Evolutionary conservation across 148 eudicot species (phyloP).

Genomic region (Euryodendron excelsum): DNA sequence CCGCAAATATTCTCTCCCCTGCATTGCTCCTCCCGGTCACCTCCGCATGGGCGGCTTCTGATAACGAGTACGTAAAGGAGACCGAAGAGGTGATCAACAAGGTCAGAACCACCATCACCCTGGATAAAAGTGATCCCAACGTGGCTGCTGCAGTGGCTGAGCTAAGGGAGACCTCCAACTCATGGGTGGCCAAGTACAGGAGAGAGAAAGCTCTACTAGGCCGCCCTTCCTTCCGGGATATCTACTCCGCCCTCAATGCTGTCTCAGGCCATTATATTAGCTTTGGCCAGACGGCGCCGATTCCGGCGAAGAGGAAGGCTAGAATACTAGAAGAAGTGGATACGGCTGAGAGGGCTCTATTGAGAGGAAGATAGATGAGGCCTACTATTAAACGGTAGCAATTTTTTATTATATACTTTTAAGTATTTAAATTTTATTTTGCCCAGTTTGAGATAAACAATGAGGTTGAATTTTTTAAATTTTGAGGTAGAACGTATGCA

Average conservation of each 20-base stretch:
- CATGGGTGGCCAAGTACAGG: conserved; percentile 97
- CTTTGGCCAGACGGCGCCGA: conserved; percentile 83
- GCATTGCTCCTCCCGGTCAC: conserved; percentile 20
- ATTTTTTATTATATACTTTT: background rate
- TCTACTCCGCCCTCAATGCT: conserved; percentile 92
- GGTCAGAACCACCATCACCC: conserved; percentile 55
- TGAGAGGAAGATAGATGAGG: conserved; percentile 62
- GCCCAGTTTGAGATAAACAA: background rate
- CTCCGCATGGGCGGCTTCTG: conserved; percentile 49
- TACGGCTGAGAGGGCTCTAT: conserved; percentile 78
- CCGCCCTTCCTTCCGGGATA: conserved; percentile 72
- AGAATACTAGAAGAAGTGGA: conserved; percentile 94
- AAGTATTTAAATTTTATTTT: background rate
- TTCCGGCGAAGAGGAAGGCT: conserved; percentile 77
- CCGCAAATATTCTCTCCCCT: conserved; percentile 28
- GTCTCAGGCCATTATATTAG: conserved; percentile 96
- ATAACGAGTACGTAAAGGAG: conserved; percentile 88
- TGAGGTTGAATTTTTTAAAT: background rate
- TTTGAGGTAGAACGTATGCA: too few relatives aligned
- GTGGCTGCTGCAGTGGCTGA: conserved; percentile 76
- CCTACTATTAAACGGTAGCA: background rate
- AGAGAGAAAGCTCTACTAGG: conserved; percentile 79
- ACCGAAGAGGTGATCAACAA: conserved; percentile 75
- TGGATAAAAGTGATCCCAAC: conserved; percentile 72
- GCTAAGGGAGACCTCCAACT: conserved; percentile 68